Base-by-base conservation (phyloP, 164 flowering plant species). In the Vitis rupestris region DNA sequence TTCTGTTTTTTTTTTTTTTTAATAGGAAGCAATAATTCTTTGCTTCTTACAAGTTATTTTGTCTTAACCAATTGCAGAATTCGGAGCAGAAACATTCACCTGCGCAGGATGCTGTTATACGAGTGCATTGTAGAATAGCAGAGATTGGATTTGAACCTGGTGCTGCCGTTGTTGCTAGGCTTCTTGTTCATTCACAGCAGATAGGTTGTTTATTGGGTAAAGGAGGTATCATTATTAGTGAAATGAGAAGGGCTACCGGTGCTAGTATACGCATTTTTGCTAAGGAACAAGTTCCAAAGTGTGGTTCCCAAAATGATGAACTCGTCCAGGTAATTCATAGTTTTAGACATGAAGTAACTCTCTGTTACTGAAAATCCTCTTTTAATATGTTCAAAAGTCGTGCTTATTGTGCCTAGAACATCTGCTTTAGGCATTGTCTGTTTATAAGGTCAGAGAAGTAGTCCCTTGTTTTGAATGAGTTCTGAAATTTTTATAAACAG, bases 81-180 rank as follows among this genome's bases (percentile, higher is more conserved):
- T 61, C 69, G 19, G 88, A 86, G 47, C 75, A 76, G 66, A 80
- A 68, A 10, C 76, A 65, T 57, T 88, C 93, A 70, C 82, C 88
- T n/a, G 89, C 88, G 14, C 87, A 83, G 70, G 87, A 88, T 60
- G 93, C 86, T 71, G 85, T 86, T 65, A 77, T 85, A 54, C 87
- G 85, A 50, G 93, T 83, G 59, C 85, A 82, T 57, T 30, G 75
- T 64, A 76, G 86, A 76, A 73, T 84, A 61, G 81, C 79, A n/a
- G 87, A 80, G 78, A 65, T 78, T 62, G 83, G 84, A 60, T 77
- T 73, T 77, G 88, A 83, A 63, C 78, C 80, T 16, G 86, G 81
- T 54, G 76, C 74, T 51, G 71, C 87, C 11, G 82, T 82, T 77
- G 71, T 79, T 66, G 88, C 84, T n/a, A 74, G 88, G 74, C 86